Percentiles rank a stretch among this genome's conserved stretches.
These are phyloP conservation scores for Solanum piurae DNA, from an alignment of 257 asterid species.

Conservation along the genomic window DNA sequence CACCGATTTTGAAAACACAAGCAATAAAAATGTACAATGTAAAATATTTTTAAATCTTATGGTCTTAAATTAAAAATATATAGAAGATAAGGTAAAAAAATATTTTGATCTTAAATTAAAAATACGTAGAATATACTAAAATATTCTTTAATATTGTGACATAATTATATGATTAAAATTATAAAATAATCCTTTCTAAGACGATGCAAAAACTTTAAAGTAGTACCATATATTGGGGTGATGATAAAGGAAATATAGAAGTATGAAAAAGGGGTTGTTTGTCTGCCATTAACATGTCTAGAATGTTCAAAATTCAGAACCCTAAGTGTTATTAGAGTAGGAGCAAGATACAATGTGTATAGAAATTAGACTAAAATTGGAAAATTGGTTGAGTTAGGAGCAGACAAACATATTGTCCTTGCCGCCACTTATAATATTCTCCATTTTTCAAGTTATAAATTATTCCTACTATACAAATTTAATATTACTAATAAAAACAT, in stretches of 20 bases:
- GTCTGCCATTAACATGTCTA: neutral
- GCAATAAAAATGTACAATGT: neutral
- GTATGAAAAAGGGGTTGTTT: neutral
- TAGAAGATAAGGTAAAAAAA: too few relatives aligned
- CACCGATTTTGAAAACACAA: too few relatives aligned
- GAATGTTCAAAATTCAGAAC: neutral
- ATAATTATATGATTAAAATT: too few relatives aligned
- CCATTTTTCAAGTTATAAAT: neutral
- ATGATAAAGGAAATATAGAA: neutral
- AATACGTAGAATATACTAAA: too few relatives aligned
- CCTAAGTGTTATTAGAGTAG: neutral
- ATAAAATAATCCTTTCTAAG: too few relatives aligned
- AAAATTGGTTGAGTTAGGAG: neutral
- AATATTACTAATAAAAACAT: neutral
- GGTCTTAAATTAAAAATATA: too few relatives aligned
- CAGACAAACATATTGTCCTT: neutral
- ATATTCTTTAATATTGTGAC: too few relatives aligned
- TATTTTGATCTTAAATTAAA: too few relatives aligned
- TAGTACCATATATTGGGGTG: neutral
- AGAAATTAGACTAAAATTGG: neutral
- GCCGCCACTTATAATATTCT: neutral
- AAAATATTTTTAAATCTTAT: too few relatives aligned
- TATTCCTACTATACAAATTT: neutral
- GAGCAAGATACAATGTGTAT: neutral
- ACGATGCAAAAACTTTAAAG: too few relatives aligned